Conservation (phyloP, 345 rosid genomes). For the Ailanthus altissimus region DNA sequence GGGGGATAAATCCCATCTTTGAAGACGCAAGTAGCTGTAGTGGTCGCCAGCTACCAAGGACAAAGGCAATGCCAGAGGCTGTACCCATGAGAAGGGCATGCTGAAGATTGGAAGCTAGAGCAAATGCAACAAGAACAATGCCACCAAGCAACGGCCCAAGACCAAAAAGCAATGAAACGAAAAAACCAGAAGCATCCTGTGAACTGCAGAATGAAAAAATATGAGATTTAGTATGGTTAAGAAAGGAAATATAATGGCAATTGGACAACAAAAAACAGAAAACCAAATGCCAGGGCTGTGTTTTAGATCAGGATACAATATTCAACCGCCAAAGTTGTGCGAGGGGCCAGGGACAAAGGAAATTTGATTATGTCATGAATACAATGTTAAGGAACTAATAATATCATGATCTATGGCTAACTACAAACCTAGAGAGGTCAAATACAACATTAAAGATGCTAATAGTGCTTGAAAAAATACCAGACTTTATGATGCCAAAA, state of each 20-base stretch:
- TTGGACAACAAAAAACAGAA: background rate
- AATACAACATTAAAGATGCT: background rate
- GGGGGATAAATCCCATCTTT: conserved; percentile 77
- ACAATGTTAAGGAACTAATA: background rate
- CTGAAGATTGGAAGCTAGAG: conserved; percentile 72
- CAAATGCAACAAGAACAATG: conserved; percentile 67
- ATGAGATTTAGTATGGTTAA: conserved; percentile 17
- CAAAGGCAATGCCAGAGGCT: conserved; percentile 92
- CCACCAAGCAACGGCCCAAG: conserved; percentile 97
- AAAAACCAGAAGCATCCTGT: conserved; percentile 97
- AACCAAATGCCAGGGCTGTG: background rate
- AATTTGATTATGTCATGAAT: too few relatives aligned
- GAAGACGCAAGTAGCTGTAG: conserved; percentile 69
- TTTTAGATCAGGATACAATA: background rate
- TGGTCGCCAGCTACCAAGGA: conserved; percentile 93
- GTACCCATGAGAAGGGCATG: conserved; percentile 95
- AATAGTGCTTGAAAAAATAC: background rate
- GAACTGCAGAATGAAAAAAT: conserved; percentile 57
- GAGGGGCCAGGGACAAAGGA: too few relatives aligned
- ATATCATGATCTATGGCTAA: background rate
- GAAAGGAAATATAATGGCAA: conserved; percentile 11
- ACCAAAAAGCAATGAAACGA: conserved; percentile 94
- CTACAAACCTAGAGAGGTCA: background rate
- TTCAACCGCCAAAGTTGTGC: background rate
- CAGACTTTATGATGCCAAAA: background rate